Conservation (phyloP, 1,139 yeast genomes). For the Wickerhamomyces sp. region DNA sequence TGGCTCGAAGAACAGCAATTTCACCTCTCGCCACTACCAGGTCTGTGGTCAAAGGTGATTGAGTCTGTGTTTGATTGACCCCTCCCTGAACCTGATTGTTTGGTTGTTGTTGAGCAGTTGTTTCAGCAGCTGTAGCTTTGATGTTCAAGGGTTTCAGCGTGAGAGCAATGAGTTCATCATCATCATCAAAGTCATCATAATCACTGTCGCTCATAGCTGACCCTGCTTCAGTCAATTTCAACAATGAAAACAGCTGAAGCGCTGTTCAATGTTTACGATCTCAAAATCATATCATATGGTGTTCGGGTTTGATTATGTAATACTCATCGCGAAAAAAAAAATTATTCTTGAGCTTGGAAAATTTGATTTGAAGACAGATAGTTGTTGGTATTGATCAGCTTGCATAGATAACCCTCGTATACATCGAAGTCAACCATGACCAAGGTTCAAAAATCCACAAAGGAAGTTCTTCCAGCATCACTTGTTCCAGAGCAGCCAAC, state of each 20-base stretch:
- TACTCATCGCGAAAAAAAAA: slow-evolving; percentile 1
- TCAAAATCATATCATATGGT: slow-evolving; percentile 1
- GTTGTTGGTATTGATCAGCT: neutral
- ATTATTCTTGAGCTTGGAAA: neutral
- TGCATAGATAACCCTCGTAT: neutral
- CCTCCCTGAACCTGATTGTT: neutral
- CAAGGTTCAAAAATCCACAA: slow-evolving; percentile 9
- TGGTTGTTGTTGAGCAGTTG: neutral
- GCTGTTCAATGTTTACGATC: neutral
- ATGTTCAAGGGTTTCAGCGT: slow-evolving; percentile 15
- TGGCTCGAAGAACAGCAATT: slow-evolving; percentile 67
- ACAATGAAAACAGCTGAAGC: neutral
- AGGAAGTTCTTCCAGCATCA: slow-evolving; percentile 54
- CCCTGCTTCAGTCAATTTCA: neutral
- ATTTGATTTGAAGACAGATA: neutral
- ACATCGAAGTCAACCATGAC: neutral
- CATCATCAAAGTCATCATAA: slow-evolving; percentile 18
- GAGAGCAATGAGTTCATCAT: slow-evolving; percentile 21
- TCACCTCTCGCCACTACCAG: slow-evolving; percentile 66
- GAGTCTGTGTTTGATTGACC: neutral
- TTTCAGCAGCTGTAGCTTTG: neutral
- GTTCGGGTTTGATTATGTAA: slow-evolving; percentile 7
- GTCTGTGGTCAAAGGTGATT: slow-evolving; percentile 12
- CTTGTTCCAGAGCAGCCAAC: slow-evolving; percentile 82
- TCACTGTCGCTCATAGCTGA: slow-evolving; percentile 1